phyloP scores from a whole-genome alignment of 768 basidiomycete species.

The Rhizopogon roseolus region DNA sequence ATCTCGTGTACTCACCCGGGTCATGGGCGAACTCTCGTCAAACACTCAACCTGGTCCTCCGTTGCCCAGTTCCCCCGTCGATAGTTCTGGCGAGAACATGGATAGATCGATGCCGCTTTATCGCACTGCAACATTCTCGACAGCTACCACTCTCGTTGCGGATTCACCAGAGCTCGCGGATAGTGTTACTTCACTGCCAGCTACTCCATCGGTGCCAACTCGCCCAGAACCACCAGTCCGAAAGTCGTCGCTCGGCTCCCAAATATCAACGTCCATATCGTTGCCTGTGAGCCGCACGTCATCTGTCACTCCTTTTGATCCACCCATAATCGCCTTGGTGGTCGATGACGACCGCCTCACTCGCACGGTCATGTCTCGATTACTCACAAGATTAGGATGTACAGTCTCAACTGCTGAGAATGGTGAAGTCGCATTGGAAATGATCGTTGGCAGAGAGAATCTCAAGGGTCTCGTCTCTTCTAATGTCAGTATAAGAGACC shows the following conservation, averaged over 20 bases:
- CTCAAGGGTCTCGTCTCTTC: constrained; percentile 5
- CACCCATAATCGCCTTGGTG: constrained; percentile 62
- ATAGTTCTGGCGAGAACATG: neutral
- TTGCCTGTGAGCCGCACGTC: constrained; percentile 9
- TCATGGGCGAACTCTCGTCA: constrained; percentile 37
- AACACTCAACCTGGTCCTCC: constrained; percentile 27
- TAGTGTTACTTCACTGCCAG: neutral
- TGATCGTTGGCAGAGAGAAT: constrained; percentile 47
- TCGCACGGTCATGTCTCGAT: constrained; percentile 73
- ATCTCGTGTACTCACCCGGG: constrained; percentile 35
- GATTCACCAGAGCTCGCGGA: constrained; percentile 2
- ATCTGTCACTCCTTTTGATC: constrained; percentile 32
- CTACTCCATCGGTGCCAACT: constrained; percentile 4
- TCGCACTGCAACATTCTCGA: constrained; percentile 1
- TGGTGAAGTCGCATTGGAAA: constrained; percentile 69
- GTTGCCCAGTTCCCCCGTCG: constrained; percentile 7
- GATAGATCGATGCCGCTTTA: neutral
- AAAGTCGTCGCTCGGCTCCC: neutral
- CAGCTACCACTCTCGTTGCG: constrained; percentile 1
- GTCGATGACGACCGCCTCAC: constrained; percentile 84
- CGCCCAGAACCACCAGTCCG: neutral
- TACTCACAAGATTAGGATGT: constrained; percentile 77
- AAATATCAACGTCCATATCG: constrained; percentile 1
- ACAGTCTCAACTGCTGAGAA: constrained; percentile 79
- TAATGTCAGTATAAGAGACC: neutral